Base-by-base conservation (phyloP, 306 rosid species). In the Gynostemma pentaphyllum region DNA sequence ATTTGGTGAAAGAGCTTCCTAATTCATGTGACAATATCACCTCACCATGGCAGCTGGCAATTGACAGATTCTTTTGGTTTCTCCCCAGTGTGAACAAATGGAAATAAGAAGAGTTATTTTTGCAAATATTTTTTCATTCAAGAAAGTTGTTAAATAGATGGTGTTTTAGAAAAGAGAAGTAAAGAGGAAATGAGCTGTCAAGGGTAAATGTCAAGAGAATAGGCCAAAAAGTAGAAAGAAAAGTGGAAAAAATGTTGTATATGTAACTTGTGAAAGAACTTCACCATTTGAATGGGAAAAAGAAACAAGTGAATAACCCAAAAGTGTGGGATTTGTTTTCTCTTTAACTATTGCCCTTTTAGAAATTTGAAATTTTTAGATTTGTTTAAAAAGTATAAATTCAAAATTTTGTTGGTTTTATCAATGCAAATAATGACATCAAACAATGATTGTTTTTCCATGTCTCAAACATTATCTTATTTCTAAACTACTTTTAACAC, bases 151-250 rank as follows among this genome's bases (percentile, higher is more conserved):
- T 42, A 57, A 32, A 45, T 39, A 30, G 46, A 73, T 70, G 44
- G 29, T 76, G 52, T 50, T n/a, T n/a, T 44, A 36, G 36, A 68
- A 16, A 66, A 52, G 56, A 66, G 68, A 56, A 68, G 74, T 75
- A 45, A 60, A 68, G 7, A 34, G 37, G 74, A 69, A 78, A 68
- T 72, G 75, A 75, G 74, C 69, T 76, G 78, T 66, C 62, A 66
- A 66, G 47, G 74, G 45, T 44, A 67, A 37, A 72, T 68, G 68
- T 74, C 75, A 64, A 60, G 15, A 19, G 41, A 49, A 47, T 65
- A 65, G 46, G 69, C 69, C 69, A 65, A 65, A n/a, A 65, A 65
- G 49, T 26, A 14, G 67, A 23, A 42, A 62, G 21, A 14, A 56
- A 51, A 36, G 32, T 16, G 32, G 16, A 41, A 27, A 36, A 27